Base-by-base conservation (phyloP, 2,329 filamentous ascomycete species). In the Fusarium setosum region DNA sequence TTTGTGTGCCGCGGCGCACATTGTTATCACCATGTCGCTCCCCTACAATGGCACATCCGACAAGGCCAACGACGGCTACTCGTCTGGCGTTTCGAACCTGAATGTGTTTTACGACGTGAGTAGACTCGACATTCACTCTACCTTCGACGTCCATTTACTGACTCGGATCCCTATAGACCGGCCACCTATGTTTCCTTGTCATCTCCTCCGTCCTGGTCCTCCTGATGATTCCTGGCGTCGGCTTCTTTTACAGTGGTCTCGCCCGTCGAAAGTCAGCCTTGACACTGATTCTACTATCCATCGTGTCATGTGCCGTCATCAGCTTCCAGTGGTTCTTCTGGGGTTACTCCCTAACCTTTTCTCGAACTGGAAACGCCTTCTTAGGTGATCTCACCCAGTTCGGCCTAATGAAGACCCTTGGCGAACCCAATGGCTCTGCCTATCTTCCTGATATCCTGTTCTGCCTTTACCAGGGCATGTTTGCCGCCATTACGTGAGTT, bases 251-350 rank as follows among this genome's bases (percentile, higher is more conserved):
- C 83, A 95, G 92, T 40, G 94, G 93, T 66, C 90, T 97, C 15
- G 93, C 94, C 15, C 90, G 93, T 56, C 89, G 94, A 77, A 97
- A 97, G 82, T 96, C 93, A 0, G 94, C 94, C 5, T 84, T 97
- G 54, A 92, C 93, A 17, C 85, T 97, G 63, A 91, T 97, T 77
- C 94, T 92, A 86, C 85, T 97, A 5, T 92, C 92, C 13, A 87
- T 97, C 81, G 90, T 97, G 82, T 90, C 92, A 15, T 87, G 91
- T 5, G 92, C 88, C 11, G 88, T 96, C 67, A 88, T 94, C 61
- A 90, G 89, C 48, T 96, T 97, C 80, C 93, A 97, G 75, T 97
- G 94, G 93, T 97, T 96, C 83, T 95, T 97, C 83, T 97, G 93
- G 93, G 93, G 93, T 45, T 97, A 95, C 79, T 95, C 92, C 11